Conservation (phyloP, 495 filamentous ascomycete species). For the Apodospora peruviana region DNA sequence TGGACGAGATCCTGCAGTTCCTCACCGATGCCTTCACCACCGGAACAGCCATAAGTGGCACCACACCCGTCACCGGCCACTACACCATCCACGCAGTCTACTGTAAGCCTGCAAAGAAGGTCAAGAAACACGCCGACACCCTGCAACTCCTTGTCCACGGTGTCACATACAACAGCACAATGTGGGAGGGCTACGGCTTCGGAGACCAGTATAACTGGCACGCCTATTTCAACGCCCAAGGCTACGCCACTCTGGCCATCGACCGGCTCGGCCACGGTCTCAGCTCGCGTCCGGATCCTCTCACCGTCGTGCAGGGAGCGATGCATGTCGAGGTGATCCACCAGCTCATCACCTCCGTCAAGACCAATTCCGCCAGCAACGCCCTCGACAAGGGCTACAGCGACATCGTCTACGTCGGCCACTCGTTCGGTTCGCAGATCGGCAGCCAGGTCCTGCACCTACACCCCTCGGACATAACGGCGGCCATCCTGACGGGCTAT, state of each 20-base stretch:
- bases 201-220: slow-evolving; percentile 15
- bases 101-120: not conserved
- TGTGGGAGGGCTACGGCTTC: slow-evolving; percentile 7
- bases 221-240: slow-evolving; percentile 8
- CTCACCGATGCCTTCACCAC: too few relatives aligned
- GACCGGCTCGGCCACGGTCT: slow-evolving; percentile 22
- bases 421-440: slow-evolving; percentile 19
- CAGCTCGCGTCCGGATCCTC: slow-evolving; percentile 13
- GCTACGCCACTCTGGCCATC: slow-evolving; percentile 24
- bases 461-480: slow-evolving; percentile 15
- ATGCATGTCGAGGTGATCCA: slow-evolving; percentile 18
- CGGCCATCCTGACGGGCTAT: slow-evolving; percentile 15
- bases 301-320: slow-evolving; percentile 14
- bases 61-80: not conserved
- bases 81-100: not conserved
- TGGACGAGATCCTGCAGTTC: too few relatives aligned
- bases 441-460: slow-evolving; percentile 6
- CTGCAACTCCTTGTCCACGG: slow-evolving; percentile 19
- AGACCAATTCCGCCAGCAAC: not conserved
- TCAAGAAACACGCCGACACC: slow-evolving; percentile 1
- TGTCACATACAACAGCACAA: slow-evolving; percentile 12
- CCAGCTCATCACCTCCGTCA: slow-evolving; percentile 7
- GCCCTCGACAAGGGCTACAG: slow-evolving; percentile 4
- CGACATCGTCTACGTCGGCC: slow-evolving; percentile 15
- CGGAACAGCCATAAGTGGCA: too few relatives aligned